phyloP scores from a whole-genome alignment of 2,329 filamentous ascomycete species.

The Cytospora schulzeri region DNA sequence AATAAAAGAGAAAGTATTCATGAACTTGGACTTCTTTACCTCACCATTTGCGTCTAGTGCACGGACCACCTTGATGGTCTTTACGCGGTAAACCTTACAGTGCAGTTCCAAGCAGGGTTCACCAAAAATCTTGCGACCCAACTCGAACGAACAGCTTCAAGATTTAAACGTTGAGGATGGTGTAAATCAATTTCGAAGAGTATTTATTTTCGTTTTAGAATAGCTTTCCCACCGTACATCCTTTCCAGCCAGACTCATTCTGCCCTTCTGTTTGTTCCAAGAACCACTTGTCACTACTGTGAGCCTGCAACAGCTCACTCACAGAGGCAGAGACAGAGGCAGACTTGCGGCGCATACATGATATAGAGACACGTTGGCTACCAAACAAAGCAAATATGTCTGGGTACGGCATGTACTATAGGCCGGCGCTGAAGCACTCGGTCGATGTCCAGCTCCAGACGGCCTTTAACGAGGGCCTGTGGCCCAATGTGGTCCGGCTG shows the following conservation, averaged over 20 bases:
- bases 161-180: constrained; percentile 5
- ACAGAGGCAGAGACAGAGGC: constrained; percentile 28
- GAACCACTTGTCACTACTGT: not conserved
- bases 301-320: not conserved
- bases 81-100: not conserved
- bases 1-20: not conserved
- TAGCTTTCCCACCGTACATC: not conserved
- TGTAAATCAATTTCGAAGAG: not conserved
- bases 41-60: not conserved
- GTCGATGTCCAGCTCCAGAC: constrained; percentile 58
- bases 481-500: constrained; percentile 52
- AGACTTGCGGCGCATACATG: constrained; percentile 6
- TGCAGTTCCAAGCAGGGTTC: not conserved
- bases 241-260: not conserved
- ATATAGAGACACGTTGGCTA: not conserved
- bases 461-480: constrained; percentile 58
- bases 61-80: constrained; percentile 1
- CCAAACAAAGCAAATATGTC: constrained; percentile 19
- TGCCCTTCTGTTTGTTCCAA: not conserved
- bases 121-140: not conserved
- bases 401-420: constrained; percentile 33
- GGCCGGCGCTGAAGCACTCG: constrained; percentile 49
- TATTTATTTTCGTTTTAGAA: not conserved
- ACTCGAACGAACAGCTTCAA: not conserved
- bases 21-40: not conserved